phyloP scores from a whole-genome alignment of 2,329 filamentous ascomycete genomes.

The Fusarium udum region DNA sequence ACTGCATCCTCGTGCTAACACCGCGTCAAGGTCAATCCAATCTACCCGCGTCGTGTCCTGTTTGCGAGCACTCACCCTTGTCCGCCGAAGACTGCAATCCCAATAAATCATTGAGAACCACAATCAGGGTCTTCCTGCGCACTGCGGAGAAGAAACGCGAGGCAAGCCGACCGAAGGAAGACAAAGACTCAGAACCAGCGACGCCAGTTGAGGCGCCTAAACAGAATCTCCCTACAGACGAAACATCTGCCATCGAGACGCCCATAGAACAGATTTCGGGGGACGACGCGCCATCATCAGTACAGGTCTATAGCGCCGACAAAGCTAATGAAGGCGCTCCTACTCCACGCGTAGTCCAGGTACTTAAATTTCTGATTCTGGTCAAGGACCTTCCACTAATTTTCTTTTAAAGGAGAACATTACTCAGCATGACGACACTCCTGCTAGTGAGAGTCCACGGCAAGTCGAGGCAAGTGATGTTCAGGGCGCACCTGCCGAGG shows the following conservation, averaged over 20 bases:
- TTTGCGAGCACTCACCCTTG: conserved; percentile 91
- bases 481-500: conserved; percentile 19
- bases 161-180: conserved; percentile 64
- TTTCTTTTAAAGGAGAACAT: not conserved
- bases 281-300: conserved; percentile 6
- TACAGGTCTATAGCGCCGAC: conserved; percentile 6
- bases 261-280: conserved; percentile 22
- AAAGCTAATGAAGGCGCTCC: conserved; percentile 10
- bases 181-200: conserved; percentile 52
- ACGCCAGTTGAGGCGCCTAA: conserved; percentile 55
- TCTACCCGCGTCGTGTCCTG: conserved; percentile 82
- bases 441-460: not conserved
- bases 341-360: conserved; percentile 26
- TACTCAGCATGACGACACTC: conserved; percentile 7
- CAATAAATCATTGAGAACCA: conserved; percentile 91
- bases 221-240: conserved; percentile 44
- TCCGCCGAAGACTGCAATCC: conserved; percentile 86
- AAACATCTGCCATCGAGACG: conserved; percentile 32
- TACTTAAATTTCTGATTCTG: conserved; percentile 1
- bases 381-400: not conserved
- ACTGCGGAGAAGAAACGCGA: conserved; percentile 92
- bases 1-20: conserved; percentile 15
- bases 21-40: conserved; percentile 72
- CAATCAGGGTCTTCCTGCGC: conserved; percentile 89
- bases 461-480: conserved; percentile 27